These are phyloP conservation scores for Aspergillus steynii DNA, from an alignment of 495 filamentous ascomycete species.

Conservation along the genomic window DNA sequence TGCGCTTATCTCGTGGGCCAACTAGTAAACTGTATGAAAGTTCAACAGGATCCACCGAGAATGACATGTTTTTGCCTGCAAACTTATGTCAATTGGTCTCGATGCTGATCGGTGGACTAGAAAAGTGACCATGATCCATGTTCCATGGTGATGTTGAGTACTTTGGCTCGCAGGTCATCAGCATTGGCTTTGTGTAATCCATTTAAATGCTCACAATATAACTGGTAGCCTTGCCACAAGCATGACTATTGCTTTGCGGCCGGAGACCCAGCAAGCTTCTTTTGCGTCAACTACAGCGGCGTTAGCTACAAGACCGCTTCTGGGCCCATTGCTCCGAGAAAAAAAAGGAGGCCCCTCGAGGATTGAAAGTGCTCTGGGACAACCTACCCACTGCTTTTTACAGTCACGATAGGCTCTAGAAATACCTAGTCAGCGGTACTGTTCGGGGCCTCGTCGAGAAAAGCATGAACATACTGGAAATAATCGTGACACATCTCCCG, in stretches of 20 bases:
- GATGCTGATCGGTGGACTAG: background rate
- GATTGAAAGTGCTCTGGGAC: background rate
- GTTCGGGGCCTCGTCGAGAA: conserved; percentile 6
- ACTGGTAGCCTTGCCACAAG: background rate
- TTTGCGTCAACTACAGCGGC: conserved; percentile 22
- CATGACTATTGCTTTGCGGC: background rate
- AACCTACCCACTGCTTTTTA: conserved; percentile 86
- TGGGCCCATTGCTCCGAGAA: background rate
- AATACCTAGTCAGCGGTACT: conserved; percentile 4
- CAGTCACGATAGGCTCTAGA: conserved; percentile 87
- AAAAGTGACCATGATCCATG: background rate
- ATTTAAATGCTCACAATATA: background rate
- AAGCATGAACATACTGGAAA: conserved; percentile 69
- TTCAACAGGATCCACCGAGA: background rate
- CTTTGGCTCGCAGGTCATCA: background rate
- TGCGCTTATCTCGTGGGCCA: background rate
- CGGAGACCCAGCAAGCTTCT: conserved; percentile 13
- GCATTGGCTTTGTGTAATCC: background rate
- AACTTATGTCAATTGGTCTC: background rate
- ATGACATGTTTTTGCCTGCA: background rate
- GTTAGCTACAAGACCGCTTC: conserved; percentile 8
- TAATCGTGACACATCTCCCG: conserved; percentile 87
- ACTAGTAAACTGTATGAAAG: background rate
- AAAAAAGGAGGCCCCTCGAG: background rate
- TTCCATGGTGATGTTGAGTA: background rate